Conservation (phyloP, 768 basidiomycete species). For the Boletus fagicola region DNA sequence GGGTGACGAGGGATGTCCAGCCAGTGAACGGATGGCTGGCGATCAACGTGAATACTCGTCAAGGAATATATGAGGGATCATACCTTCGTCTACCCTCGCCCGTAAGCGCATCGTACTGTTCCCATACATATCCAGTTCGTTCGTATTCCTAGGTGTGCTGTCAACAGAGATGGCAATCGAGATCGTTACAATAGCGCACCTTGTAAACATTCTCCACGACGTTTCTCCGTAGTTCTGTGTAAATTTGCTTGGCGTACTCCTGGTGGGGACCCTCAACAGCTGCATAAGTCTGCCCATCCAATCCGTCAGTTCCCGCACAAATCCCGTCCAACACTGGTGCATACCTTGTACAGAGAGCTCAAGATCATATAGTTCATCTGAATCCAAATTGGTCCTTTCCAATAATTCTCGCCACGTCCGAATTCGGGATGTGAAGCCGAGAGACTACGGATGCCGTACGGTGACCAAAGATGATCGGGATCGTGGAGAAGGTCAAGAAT, state of each 20-base stretch:
- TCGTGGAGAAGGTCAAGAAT: slow-evolving; percentile 78
- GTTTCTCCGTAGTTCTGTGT: slow-evolving; percentile 75
- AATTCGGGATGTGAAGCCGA: slow-evolving; percentile 88
- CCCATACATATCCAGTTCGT: slow-evolving; percentile 94
- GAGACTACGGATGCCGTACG: slow-evolving; percentile 84
- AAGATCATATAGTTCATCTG: slow-evolving; percentile 96
- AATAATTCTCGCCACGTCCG: slow-evolving; percentile 93
- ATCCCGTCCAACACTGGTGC: not conserved
- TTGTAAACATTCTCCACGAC: slow-evolving; percentile 81
- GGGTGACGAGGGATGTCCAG: slow-evolving; percentile 86
- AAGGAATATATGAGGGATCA: slow-evolving; percentile 17
- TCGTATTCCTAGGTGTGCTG: slow-evolving; percentile 68
- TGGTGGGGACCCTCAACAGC: slow-evolving; percentile 79
- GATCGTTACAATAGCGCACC: slow-evolving; percentile 33
- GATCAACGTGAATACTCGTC: slow-evolving; percentile 5
- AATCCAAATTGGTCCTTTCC: slow-evolving; percentile 96
- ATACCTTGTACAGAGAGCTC: slow-evolving; percentile 72
- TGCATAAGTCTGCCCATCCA: slow-evolving; percentile 62
- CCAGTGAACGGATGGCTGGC: slow-evolving; percentile 93
- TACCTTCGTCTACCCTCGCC: slow-evolving; percentile 87
- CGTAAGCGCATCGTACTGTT: slow-evolving; percentile 85
- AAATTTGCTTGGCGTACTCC: slow-evolving; percentile 71
- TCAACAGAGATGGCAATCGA: slow-evolving; percentile 7
- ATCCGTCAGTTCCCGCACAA: not conserved
- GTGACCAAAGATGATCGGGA: slow-evolving; percentile 88